Evolutionary conservation across 1,284 basidiomycete species (phyloP).

Genomic region (Ustilago hordei): DNA sequence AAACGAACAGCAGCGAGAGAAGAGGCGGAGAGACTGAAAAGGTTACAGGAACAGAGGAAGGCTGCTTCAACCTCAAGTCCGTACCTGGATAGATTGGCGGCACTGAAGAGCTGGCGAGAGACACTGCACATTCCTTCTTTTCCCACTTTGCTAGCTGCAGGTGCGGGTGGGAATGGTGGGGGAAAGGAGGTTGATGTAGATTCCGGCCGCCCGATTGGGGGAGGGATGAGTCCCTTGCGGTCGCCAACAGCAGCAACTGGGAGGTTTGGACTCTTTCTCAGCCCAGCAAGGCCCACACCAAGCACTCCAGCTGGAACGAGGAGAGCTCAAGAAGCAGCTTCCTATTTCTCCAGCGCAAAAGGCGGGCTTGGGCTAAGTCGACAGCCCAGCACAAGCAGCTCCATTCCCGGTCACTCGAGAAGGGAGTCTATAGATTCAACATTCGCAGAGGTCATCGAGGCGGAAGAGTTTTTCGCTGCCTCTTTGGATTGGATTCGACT

Average conservation of each 20-base stretch:
- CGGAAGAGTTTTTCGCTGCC: conserved; percentile 43
- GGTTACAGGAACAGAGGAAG: conserved; percentile 22
- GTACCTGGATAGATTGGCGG: conserved; percentile 24
- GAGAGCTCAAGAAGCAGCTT: conserved; percentile 34
- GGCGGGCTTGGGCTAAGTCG: conserved; percentile 10
- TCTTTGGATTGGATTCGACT: conserved; percentile 40
- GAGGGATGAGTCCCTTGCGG: conserved; percentile 32
- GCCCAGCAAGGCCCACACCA: conserved; percentile 23
- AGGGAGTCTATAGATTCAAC: conserved; percentile 19
- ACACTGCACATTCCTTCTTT: conserved; percentile 52
- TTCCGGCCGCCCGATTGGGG: neutral
- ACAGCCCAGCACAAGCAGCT: conserved; percentile 19
- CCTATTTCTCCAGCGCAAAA: conserved; percentile 16
- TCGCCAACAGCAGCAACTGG: conserved; percentile 41
- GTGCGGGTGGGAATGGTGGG: neutral
- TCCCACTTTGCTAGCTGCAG: conserved; percentile 23
- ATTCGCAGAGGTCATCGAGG: conserved; percentile 30
- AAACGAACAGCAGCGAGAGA: conserved; percentile 17
- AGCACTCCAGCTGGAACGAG: conserved; percentile 40
- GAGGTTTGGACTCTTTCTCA: conserved; percentile 43
- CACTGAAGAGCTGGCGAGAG: conserved; percentile 47
- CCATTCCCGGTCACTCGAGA: conserved; percentile 5
- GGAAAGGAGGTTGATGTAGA: conserved; percentile 27
- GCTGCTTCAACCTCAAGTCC: conserved; percentile 19
- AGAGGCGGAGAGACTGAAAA: conserved; percentile 23